A percentile compares a stretch with the other conserved stretches of the same genome.
Conservation (phyloP, 495 filamentous ascomycete species). For the Talaromyces ruber region DNA sequence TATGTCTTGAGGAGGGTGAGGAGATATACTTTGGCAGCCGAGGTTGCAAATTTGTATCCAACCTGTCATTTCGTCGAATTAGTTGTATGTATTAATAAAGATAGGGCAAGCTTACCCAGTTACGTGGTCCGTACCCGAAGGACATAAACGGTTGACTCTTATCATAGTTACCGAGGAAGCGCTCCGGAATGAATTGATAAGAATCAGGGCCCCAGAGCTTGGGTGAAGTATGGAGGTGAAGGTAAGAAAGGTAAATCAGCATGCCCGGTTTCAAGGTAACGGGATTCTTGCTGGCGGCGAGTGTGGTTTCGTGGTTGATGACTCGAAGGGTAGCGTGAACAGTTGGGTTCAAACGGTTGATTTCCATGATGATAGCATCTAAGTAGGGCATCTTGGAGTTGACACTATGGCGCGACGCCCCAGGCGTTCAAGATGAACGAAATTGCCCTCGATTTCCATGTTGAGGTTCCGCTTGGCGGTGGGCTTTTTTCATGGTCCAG, state of each 20-base stretch:
- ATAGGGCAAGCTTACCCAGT: slow-evolving; percentile 11
- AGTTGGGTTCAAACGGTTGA: slow-evolving; percentile 12
- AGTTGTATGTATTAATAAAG: neutral
- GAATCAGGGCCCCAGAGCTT: slow-evolving; percentile 11
- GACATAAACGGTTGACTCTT: slow-evolving; percentile 13
- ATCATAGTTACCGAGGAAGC: slow-evolving; percentile 11
- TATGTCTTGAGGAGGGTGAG: slow-evolving; percentile 10
- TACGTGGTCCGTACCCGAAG: slow-evolving; percentile 14
- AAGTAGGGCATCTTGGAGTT: slow-evolving; percentile 15
- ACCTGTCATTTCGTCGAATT: neutral
- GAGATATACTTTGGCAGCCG: slow-evolving; percentile 12
- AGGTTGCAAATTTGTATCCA: slow-evolving; percentile 7
- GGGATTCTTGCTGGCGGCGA: slow-evolving; percentile 8
- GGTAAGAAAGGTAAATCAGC: slow-evolving; percentile 12
- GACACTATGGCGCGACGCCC: too few relatives aligned
- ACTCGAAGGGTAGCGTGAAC: slow-evolving; percentile 9
- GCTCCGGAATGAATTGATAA: slow-evolving; percentile 9
- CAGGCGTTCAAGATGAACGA: too few relatives aligned
- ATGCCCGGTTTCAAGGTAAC: slow-evolving; percentile 12
- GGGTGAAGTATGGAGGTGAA: slow-evolving; percentile 11
- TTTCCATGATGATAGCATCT: slow-evolving; percentile 12
- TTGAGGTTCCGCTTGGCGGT: too few relatives aligned
- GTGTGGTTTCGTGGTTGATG: neutral
- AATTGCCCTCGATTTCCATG: too few relatives aligned
- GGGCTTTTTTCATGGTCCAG: too few relatives aligned